Evolutionary conservation across 129 eudicot genomes (phyloP).

Genomic region (Logfia minima): DNA sequence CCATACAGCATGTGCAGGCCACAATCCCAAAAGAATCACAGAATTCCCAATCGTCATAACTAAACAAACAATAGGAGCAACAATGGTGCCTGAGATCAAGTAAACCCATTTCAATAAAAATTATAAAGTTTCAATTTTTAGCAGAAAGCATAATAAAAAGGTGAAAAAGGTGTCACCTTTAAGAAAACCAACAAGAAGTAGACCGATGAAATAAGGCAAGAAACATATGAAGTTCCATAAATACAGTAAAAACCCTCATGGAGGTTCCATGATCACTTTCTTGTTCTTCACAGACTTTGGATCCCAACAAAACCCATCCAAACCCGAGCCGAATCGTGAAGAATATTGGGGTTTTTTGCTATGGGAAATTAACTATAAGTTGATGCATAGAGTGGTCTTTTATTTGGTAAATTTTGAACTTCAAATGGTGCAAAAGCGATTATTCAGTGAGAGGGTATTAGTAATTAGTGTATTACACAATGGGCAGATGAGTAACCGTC

Average conservation of each 20-base stretch:
- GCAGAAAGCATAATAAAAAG: neutral
- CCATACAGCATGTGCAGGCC: conserved; percentile 77
- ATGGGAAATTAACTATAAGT: neutral
- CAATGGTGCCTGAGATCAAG: conserved; percentile 33
- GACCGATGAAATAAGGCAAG: conserved; percentile 81
- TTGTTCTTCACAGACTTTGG: conserved; percentile 10
- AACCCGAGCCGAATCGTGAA: conserved; percentile 13
- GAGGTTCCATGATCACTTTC: conserved; percentile 54
- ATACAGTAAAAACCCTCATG: conserved; percentile 58
- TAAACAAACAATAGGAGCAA: conserved; percentile 66
- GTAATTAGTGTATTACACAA: no score
- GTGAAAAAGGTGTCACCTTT: conserved; percentile 55
- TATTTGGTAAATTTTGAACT: conserved; percentile 27
- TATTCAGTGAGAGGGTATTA: neutral
- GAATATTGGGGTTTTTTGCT: neutral
- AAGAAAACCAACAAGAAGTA: conserved; percentile 74
- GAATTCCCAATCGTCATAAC: conserved; percentile 66
- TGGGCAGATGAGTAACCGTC: conserved; percentile 44
- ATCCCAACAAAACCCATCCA: conserved; percentile 11
- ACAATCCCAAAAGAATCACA: conserved; percentile 70
- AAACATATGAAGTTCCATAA: conserved; percentile 69
- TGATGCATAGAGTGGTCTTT: neutral
- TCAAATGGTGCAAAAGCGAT: conserved; percentile 5
- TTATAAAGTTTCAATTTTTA: neutral
- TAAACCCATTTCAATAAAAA: conserved; percentile 6